Evolutionary conservation across 805 yeast species (phyloP).

Genomic region (Yarrowia yakushimensis): DNA sequence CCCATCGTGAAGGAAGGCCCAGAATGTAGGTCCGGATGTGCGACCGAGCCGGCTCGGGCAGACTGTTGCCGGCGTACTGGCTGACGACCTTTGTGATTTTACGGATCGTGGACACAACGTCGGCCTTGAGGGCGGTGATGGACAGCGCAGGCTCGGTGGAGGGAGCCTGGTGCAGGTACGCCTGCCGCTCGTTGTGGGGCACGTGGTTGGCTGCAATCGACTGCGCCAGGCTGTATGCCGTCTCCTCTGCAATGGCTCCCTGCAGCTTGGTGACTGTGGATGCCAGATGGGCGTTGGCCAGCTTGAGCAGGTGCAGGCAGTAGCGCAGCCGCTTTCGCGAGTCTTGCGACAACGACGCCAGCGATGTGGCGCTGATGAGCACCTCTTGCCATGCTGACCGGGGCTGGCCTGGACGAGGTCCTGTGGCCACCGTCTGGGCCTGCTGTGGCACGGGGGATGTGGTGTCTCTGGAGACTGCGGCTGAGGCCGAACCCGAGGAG

Average conservation of each 20-base stretch:
- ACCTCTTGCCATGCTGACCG: slow-evolving; percentile 35
- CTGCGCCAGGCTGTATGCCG: slow-evolving; percentile 32
- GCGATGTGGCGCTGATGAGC: slow-evolving; percentile 38
- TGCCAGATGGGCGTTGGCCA: slow-evolving; percentile 76
- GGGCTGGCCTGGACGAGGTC: not conserved
- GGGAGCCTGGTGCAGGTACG: slow-evolving; percentile 27
- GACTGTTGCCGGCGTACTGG: slow-evolving; percentile 70
- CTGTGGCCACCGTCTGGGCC: not conserved
- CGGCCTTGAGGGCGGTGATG: slow-evolving; percentile 56
- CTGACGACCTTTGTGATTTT: slow-evolving; percentile 84
- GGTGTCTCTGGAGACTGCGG: slow-evolving; percentile 1
- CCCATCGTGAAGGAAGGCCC: slow-evolving; percentile 72
- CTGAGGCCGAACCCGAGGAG: slow-evolving; percentile 3
- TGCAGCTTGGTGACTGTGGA: slow-evolving; percentile 64
- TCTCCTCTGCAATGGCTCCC: slow-evolving; percentile 46
- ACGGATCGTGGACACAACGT: slow-evolving; percentile 82
- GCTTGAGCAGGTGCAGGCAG: slow-evolving; percentile 70
- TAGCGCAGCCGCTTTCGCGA: slow-evolving; percentile 73
- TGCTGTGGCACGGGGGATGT: slow-evolving; percentile 1
- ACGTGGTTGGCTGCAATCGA: slow-evolving; percentile 32
- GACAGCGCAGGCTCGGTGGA: slow-evolving; percentile 29
- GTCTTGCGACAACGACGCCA: slow-evolving; percentile 53
- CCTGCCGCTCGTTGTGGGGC: slow-evolving; percentile 38
- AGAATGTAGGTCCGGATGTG: slow-evolving; percentile 77
- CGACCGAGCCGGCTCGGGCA: slow-evolving; percentile 74